These are phyloP conservation scores for Rhododendron vialii DNA, from an alignment of 148 eudicot genomes.

Conservation along the genomic window DNA sequence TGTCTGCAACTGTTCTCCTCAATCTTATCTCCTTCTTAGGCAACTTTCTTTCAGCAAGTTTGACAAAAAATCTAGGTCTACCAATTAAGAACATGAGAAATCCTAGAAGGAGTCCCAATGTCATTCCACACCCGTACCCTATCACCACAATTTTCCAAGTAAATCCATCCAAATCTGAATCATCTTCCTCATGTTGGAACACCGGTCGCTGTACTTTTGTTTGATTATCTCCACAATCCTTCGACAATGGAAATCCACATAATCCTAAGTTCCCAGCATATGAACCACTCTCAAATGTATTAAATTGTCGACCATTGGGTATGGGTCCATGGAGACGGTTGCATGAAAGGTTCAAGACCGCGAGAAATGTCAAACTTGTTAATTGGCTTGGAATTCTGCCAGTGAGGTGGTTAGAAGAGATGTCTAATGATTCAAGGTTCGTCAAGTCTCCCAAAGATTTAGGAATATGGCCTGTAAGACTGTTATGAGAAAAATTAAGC, in stretches of 20 bases:
- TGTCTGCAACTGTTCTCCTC: too few relatives aligned
- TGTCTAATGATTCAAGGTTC: conserved; percentile 13
- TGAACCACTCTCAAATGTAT: background rate
- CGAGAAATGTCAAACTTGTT: background rate
- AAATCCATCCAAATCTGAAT: too few relatives aligned
- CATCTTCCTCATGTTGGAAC: too few relatives aligned
- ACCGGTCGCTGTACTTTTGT: too few relatives aligned
- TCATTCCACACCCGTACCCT: too few relatives aligned
- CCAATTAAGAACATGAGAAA: too few relatives aligned
- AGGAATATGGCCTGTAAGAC: background rate
- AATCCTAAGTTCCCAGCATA: background rate
- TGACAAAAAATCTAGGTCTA: too few relatives aligned
- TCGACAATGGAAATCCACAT: background rate
- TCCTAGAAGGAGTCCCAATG: too few relatives aligned
- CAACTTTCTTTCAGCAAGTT: too few relatives aligned
- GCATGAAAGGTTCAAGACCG: background rate
- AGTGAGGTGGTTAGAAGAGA: conserved; percentile 9
- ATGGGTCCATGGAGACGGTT: background rate
- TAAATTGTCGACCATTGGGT: background rate
- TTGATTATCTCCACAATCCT: too few relatives aligned
- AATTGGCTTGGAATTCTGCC: conserved; percentile 1
- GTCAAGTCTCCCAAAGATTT: conserved; percentile 4
- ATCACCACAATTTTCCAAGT: too few relatives aligned
- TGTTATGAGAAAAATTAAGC: conserved; percentile 16
- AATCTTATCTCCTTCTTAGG: too few relatives aligned